These are phyloP conservation scores for Hordeum vulgare DNA, from an alignment of 176 grass and related monocot species.

Conservation along the genomic window DNA sequence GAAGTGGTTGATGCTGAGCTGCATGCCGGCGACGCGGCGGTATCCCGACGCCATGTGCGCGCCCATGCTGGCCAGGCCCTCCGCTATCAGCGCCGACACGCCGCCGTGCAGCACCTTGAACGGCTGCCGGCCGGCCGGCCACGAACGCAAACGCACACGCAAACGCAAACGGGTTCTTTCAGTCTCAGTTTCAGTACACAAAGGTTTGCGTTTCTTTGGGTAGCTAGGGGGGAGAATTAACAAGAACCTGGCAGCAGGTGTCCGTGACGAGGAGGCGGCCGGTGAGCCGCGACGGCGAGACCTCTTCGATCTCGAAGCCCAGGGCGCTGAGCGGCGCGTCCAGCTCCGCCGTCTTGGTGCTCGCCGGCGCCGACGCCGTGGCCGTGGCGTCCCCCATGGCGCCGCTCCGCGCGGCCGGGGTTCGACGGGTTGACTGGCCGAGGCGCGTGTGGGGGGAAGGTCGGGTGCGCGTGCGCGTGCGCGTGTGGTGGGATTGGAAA, in stretches of 20 bases:
- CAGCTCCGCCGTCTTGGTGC: conserved; percentile 42
- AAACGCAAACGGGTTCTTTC: neutral
- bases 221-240: neutral
- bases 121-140: conserved; percentile 29
- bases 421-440: neutral
- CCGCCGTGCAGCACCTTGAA: conserved; percentile 96
- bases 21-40: conserved; percentile 70
- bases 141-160: neutral
- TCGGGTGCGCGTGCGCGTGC: neutral
- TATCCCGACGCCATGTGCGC: conserved; percentile 83
- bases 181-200: neutral
- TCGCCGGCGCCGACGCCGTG: neutral
- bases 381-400: neutral
- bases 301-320: conserved; percentile 60
- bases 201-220: neutral
- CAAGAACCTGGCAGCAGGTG: conserved; percentile 70
- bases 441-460: neutral
- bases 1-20: conserved; percentile 93
- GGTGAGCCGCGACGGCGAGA: conserved; percentile 53
- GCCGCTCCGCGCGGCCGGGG: too few relatives aligned
- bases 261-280: conserved; percentile 53
- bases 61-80: conserved; percentile 86
- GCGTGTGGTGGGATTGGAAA: neutral
- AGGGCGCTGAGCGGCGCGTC: conserved; percentile 55
- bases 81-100: conserved; percentile 69